A percentile compares a stretch with the other conserved stretches of the same genome.
These are phyloP conservation scores for Penicillium macrosclerotiorum DNA, from an alignment of 495 filamentous ascomycete species.

Conservation along the genomic window DNA sequence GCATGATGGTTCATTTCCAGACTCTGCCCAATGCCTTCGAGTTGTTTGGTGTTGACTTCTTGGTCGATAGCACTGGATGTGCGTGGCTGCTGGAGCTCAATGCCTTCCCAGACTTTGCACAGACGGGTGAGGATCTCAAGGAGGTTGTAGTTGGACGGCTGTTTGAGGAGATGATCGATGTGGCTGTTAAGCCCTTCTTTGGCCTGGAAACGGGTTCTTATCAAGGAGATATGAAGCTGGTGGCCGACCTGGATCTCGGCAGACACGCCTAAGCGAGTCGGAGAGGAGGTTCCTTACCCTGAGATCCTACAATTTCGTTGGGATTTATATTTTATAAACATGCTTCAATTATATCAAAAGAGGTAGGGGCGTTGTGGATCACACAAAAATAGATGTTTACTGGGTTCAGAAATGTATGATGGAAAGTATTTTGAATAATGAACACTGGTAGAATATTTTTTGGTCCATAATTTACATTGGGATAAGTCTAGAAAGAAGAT, in stretches of 20 bases:
- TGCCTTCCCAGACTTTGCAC: constrained; percentile 90
- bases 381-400: too few species aligned
- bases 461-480: too few species aligned
- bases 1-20: constrained; percentile 89
- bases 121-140: constrained; percentile 75
- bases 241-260: constrained; percentile 64
- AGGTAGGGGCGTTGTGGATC: neutral
- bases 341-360: too few species aligned
- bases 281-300: too few species aligned
- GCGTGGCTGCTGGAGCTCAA: constrained; percentile 90
- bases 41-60: constrained; percentile 86
- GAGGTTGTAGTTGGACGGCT: constrained; percentile 65
- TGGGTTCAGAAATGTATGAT: too few species aligned
- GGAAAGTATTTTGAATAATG: neutral
- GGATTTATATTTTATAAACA: too few species aligned
- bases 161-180: constrained; percentile 68
- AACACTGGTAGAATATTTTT: neutral
- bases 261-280: constrained; percentile 27
- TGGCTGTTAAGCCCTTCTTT: constrained; percentile 65
- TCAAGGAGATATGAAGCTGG: constrained; percentile 46
- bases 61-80: constrained; percentile 64
- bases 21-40: constrained; percentile 85
- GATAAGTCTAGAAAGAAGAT: too few species aligned
- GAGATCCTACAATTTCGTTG: too few species aligned
- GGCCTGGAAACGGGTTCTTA: constrained; percentile 26